Conservation (phyloP, 1,284 basidiomycete species). For the Schizopora paradoxa region DNA sequence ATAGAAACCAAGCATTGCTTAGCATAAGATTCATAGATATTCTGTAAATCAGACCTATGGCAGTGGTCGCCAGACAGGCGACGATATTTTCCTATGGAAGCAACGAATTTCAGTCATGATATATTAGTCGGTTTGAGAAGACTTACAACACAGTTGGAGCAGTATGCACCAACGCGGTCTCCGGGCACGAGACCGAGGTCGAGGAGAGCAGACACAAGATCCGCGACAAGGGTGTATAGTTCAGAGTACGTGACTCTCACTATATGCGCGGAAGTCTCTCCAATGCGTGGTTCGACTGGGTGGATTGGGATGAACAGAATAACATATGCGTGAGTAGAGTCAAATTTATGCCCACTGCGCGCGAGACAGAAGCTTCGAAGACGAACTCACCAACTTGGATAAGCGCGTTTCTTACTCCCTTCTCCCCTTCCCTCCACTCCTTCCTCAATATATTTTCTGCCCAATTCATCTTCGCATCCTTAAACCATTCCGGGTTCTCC, state of each 20-base stretch:
- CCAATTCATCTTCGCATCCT: conserved; percentile 70
- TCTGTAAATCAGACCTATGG: conserved; percentile 44
- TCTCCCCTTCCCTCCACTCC: conserved; percentile 33
- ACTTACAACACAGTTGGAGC: conserved; percentile 73
- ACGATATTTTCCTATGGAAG: conserved; percentile 59
- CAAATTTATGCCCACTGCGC: too few relatives aligned
- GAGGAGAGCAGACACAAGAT: conserved; percentile 58
- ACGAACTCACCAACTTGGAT: conserved; percentile 62
- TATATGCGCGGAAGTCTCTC: conserved; percentile 35
- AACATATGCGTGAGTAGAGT: background rate
- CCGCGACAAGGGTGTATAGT: conserved; percentile 57
- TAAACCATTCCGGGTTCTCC: conserved; percentile 79
- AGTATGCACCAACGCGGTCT: conserved; percentile 77
- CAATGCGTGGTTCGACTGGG: conserved; percentile 11
- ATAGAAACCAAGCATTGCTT: background rate
- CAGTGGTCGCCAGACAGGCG: conserved; percentile 70
- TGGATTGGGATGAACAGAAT: background rate
- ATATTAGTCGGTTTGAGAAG: conserved; percentile 4
- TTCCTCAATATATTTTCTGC: conserved; percentile 77
- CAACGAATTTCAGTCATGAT: background rate
- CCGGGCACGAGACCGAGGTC: conserved; percentile 58
- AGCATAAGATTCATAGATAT: background rate
- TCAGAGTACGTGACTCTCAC: conserved; percentile 55
- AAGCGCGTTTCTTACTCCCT: conserved; percentile 59
- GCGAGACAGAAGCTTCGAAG: conserved; percentile 7